Evolutionary conservation across 1,139 yeast genomes (phyloP).

Genomic region (Kluyveromyces sp.): DNA sequence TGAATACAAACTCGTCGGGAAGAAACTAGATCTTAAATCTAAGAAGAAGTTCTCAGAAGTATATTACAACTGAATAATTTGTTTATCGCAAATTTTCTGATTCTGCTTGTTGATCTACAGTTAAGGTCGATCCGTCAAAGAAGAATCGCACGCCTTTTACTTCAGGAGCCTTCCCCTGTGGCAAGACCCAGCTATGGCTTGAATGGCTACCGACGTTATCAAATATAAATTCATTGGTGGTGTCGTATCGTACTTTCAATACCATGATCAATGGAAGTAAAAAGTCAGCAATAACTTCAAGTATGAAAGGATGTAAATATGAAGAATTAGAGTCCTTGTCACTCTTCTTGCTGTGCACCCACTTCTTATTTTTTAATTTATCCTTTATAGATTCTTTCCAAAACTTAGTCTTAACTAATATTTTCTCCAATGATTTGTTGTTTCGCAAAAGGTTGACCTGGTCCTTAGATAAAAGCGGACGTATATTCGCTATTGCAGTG

Average conservation of each 20-base stretch:
- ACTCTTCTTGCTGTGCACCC: not conserved
- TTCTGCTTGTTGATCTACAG: slow-evolving; percentile 2
- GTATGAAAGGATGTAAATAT: slow-evolving; percentile 9
- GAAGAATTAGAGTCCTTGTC: not conserved
- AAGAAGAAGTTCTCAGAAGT: slow-evolving; percentile 31
- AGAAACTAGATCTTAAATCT: slow-evolving; percentile 26
- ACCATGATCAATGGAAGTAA: slow-evolving; percentile 23
- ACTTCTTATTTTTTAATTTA: not conserved
- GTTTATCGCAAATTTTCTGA: not conserved
- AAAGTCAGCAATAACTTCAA: slow-evolving; percentile 15
- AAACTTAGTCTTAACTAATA: slow-evolving; percentile 6
- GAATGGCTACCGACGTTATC: slow-evolving; percentile 13
- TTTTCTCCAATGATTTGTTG: slow-evolving; percentile 3
- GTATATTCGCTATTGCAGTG: slow-evolving; percentile 11
- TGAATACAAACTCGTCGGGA: slow-evolving; percentile 33
- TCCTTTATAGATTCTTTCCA: slow-evolving; percentile 13
- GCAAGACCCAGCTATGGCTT: slow-evolving; percentile 14
- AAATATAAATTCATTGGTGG: slow-evolving; percentile 24
- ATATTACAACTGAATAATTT: slow-evolving; percentile 11
- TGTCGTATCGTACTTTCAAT: slow-evolving; percentile 22
- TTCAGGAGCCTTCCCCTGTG: slow-evolving; percentile 23
- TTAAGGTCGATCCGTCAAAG: slow-evolving; percentile 10
- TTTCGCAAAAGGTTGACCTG: slow-evolving; percentile 7
- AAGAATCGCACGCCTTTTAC: slow-evolving; percentile 18
- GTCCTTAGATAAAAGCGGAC: slow-evolving; percentile 5